These are phyloP conservation scores for Oryza australiensis DNA, from an alignment of 176 grass and related monocot genomes.

Conservation along the genomic window DNA sequence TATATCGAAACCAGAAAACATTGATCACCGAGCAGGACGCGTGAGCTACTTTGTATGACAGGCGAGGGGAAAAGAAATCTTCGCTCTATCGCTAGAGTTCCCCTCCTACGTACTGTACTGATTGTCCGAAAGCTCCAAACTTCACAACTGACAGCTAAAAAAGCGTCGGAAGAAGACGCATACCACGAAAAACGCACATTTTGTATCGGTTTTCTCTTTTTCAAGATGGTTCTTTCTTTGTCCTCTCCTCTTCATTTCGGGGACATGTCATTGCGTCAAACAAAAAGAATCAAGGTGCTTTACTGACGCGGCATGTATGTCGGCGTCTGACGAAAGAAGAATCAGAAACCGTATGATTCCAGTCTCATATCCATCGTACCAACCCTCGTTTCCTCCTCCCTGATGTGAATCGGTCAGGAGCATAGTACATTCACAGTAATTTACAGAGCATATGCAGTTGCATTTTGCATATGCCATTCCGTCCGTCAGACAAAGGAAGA, in stretches of 20 bases:
- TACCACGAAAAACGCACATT: not conserved
- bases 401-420: not conserved
- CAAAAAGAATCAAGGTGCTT: not conserved
- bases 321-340: slow-evolving; percentile 8
- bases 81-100: not conserved
- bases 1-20: not conserved
- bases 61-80: too few species aligned
- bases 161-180: not conserved
- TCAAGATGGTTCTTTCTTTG: not conserved
- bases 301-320: not conserved
- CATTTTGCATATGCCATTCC: not conserved
- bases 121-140: not conserved
- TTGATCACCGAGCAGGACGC: not conserved
- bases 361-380: not conserved
- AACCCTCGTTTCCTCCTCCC: not conserved
- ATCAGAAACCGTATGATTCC: not conserved
- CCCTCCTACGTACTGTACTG: too few species aligned
- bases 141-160: not conserved
- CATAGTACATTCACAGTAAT: not conserved
- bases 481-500: slow-evolving; percentile 10
- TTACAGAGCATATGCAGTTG: not conserved
- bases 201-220: not conserved
- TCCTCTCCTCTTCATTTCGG: not conserved
- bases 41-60: too few species aligned
- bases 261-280: not conserved